phyloP scores from a whole-genome alignment of 768 basidiomycete genomes.

The Gyrodon lividus region DNA sequence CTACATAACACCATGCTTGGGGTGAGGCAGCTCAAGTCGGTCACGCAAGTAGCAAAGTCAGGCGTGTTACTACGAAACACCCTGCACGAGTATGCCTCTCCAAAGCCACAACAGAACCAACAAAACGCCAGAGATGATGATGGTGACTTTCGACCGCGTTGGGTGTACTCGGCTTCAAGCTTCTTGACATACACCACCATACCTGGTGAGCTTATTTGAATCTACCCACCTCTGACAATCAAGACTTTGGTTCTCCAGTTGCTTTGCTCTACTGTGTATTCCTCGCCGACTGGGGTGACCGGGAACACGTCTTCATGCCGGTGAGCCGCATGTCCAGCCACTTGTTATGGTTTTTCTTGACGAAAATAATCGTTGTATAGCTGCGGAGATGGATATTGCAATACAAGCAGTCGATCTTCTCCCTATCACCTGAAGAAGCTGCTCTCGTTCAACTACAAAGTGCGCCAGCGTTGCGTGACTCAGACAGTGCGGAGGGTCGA shows the following conservation, averaged over 20 bases:
- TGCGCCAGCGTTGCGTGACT: not conserved
- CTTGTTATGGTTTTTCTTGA: not conserved
- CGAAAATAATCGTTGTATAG: constrained; percentile 30
- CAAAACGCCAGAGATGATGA: constrained; percentile 17
- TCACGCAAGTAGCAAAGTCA: constrained; percentile 4
- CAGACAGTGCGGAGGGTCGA: not conserved
- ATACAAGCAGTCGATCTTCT: constrained; percentile 52
- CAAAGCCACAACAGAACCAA: constrained; percentile 8
- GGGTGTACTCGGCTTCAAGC: constrained; percentile 55
- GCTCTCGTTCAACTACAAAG: constrained; percentile 19
- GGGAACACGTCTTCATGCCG: constrained; percentile 68
- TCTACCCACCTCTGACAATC: not conserved
- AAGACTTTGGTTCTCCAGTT: constrained; percentile 34
- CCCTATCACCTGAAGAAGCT: constrained; percentile 56
- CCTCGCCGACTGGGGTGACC: constrained; percentile 66
- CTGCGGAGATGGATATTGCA: constrained; percentile 56
- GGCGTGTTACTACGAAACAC: not conserved
- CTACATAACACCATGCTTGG: constrained; percentile 4
- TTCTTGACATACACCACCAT: constrained; percentile 54
- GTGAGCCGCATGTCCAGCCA: constrained; percentile 38
- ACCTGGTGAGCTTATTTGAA: constrained; percentile 44
- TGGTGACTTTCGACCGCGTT: constrained; percentile 55
- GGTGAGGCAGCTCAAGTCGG: constrained; percentile 6
- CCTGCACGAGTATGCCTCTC: constrained; percentile 13
- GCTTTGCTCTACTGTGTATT: constrained; percentile 58